phyloP scores from a whole-genome alignment of 192 early-diverging fungal genomes.

The Gaertneriomyces semiglobifer region DNA sequence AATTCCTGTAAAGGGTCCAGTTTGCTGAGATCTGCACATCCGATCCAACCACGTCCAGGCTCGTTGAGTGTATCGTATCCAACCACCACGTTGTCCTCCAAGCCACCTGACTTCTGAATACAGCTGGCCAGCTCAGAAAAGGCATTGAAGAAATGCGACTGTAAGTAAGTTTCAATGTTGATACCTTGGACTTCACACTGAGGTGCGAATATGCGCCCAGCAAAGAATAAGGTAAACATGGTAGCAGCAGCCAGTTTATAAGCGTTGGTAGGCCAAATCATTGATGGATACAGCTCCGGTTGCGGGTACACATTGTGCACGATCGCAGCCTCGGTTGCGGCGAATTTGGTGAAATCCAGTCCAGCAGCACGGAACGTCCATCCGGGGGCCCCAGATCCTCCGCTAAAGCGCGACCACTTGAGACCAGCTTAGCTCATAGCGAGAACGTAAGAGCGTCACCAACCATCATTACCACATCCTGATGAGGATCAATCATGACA shows the following conservation, averaged over 20 bases:
- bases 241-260: constrained; percentile 72
- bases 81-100: constrained; percentile 61
- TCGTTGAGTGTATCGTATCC: constrained; percentile 79
- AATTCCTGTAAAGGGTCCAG: constrained; percentile 50
- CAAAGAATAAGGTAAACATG: constrained; percentile 74
- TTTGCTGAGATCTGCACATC: constrained; percentile 38
- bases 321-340: constrained; percentile 66
- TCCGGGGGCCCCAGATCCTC: constrained; percentile 42
- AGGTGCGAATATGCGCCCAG: constrained; percentile 71
- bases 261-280: constrained; percentile 83
- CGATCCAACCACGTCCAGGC: constrained; percentile 60
- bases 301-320: constrained; percentile 64
- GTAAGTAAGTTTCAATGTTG: constrained; percentile 63
- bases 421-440: background rate
- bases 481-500: constrained; percentile 79
- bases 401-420: constrained; percentile 41
- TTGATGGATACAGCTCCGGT: constrained; percentile 32
- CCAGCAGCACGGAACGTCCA: constrained; percentile 72
- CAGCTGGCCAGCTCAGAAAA: constrained; percentile 61
- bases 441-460: background rate
- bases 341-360: constrained; percentile 61
- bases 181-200: constrained; percentile 24
- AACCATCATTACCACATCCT: constrained; percentile 59
- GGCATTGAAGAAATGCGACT: constrained; percentile 59
- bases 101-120: constrained; percentile 26